These are phyloP conservation scores for Metarhizium rileyi DNA, from an alignment of 2,329 filamentous ascomycete genomes.

Conservation along the genomic window DNA sequence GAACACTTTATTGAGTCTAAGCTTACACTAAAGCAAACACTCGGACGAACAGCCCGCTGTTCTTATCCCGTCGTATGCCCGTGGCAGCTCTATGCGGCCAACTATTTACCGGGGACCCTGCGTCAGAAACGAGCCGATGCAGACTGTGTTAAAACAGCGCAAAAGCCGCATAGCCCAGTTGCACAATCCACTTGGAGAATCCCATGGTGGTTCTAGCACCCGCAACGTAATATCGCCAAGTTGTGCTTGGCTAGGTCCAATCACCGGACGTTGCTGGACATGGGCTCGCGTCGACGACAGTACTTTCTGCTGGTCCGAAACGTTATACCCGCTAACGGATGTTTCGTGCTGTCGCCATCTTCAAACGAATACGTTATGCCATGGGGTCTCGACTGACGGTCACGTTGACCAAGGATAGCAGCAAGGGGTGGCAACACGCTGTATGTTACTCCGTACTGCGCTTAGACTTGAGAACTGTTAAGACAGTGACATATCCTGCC, in stretches of 20 bases:
- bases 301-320: neutral
- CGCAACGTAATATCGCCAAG: neutral
- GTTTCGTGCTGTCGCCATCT: neutral
- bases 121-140: neutral
- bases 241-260: neutral
- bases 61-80: neutral
- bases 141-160: neutral
- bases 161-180: neutral
- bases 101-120: neutral
- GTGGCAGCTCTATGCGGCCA: neutral
- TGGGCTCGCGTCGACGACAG: neutral
- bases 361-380: neutral
- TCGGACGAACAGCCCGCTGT: neutral
- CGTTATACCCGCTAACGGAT: neutral
- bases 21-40: neutral
- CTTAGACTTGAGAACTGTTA: neutral
- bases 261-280: neutral
- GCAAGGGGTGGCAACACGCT: neutral
- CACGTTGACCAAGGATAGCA: neutral
- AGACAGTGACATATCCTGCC: neutral
- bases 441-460: neutral
- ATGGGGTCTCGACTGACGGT: neutral
- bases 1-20: neutral
- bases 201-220: neutral
- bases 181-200: neutral